Evolutionary conservation across 1,284 basidiomycete species (phyloP), one percentile per base, ranked within the genome.

Genomic region (Rhodotorula sp.): DNA sequence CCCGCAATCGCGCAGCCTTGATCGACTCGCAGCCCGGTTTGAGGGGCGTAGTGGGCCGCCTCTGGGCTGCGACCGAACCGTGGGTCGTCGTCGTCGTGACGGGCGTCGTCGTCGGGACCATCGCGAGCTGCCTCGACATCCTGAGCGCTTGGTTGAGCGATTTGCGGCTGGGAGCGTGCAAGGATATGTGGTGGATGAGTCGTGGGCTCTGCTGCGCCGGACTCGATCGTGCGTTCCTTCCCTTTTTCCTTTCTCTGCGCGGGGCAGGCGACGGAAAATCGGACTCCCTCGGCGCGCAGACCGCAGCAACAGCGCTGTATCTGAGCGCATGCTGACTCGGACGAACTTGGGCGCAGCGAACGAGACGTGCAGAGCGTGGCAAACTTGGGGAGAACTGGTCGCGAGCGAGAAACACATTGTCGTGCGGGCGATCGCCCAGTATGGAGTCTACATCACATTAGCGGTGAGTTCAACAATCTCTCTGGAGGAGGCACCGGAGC

Each of bases 131-230:
- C 86, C 79, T 91, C 67, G 90, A 91, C 80, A 86, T 91, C 7
- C 81, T 91, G 46, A 89, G 90, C 15, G 87, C 87, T 80, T 91
- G 90, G 90, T 81, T 91, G 67, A 86, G 86, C 57, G 90, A 91
- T 77, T 79, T 91, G 49, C 84, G 88, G 23, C 87, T 88, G 79
- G 90, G 90, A 20, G 84, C 86, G 23, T 91, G 90, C 77, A 81
- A 85, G 18, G 87, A 88, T 75, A 88, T 87, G 7, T 87, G 91
- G 82, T 88, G 90, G 81, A 89, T 90, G 80, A 90, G 89, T 75
- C 86, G 88, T 78, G 86, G 87, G 47, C 83, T 87, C 23, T 91
- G 90, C 77, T 91, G 90, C 81, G 87, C 86, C 72, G 89, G 89
- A n/a, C 79, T 90, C 52, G 87, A 89, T 78, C 84, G 90, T 91